phyloP scores from a whole-genome alignment of 1,284 basidiomycete species.

The Tremellales sp. region DNA sequence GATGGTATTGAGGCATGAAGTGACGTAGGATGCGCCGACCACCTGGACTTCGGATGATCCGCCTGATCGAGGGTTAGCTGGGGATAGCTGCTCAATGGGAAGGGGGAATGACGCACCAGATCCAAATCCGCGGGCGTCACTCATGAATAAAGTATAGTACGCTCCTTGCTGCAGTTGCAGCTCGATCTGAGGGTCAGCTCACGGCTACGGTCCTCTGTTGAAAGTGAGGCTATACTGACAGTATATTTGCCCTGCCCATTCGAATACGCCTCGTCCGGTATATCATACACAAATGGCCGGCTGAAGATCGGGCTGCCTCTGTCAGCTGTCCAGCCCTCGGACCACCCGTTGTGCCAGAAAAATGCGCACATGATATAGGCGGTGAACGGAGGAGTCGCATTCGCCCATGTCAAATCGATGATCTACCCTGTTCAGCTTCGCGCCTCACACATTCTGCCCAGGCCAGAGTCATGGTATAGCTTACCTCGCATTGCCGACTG shows the following conservation, averaged over 20 bases:
- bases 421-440: constrained; percentile 9
- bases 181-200: constrained; percentile 17
- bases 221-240: not conserved
- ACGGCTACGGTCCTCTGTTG: not conserved
- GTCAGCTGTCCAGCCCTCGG: too few relatives aligned
- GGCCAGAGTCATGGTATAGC: constrained; percentile 1
- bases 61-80: constrained; percentile 60
- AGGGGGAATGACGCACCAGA: constrained; percentile 13
- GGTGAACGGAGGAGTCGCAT: constrained; percentile 22
- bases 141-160: constrained; percentile 29
- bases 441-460: too few relatives aligned
- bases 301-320: constrained; percentile 21
- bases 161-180: constrained; percentile 16
- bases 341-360: not conserved
- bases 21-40: constrained; percentile 12
- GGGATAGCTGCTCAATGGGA: constrained; percentile 56
- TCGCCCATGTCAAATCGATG: constrained; percentile 22
- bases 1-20: constrained; percentile 22
- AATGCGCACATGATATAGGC: constrained; percentile 26
- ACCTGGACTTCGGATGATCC: constrained; percentile 47
- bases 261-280: constrained; percentile 20
- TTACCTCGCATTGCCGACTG: constrained; percentile 24
- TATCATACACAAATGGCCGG: constrained; percentile 30
- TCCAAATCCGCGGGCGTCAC: constrained; percentile 22
- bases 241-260: constrained; percentile 7